Conservation (phyloP, 2,329 filamentous ascomycete genomes). For the Rutstroemia sp. region DNA sequence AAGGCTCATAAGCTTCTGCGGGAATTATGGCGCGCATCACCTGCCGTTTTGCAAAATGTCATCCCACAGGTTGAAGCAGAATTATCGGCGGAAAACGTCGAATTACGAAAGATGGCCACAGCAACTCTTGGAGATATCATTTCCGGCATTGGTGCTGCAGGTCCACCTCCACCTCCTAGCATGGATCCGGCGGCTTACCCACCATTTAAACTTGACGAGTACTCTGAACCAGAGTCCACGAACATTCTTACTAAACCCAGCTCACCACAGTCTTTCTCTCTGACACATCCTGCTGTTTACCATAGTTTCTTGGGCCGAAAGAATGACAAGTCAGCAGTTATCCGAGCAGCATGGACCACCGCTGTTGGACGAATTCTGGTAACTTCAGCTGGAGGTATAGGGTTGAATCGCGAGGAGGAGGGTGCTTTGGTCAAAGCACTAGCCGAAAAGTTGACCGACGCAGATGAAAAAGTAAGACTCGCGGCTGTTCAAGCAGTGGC, state of each 20-base stretch:
- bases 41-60: constrained; percentile 83
- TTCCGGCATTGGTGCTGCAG: constrained; percentile 85
- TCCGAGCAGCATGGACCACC: constrained; percentile 81
- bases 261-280: constrained; percentile 82
- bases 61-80: constrained; percentile 91
- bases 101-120: constrained; percentile 79
- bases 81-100: constrained; percentile 79
- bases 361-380: constrained; percentile 77
- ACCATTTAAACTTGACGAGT: constrained; percentile 58
- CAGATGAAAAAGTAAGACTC: constrained; percentile 83
- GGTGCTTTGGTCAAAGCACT: constrained; percentile 64
- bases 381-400: constrained; percentile 88
- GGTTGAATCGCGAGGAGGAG: constrained; percentile 78
- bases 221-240: constrained; percentile 43
- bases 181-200: constrained; percentile 83
- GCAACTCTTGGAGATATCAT: constrained; percentile 95
- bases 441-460: constrained; percentile 75
- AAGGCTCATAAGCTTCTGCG: constrained; percentile 86
- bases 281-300: constrained; percentile 72
- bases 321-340: constrained; percentile 76
- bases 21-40: constrained; percentile 89
- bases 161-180: constrained; percentile 63
- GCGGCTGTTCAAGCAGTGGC: constrained; percentile 82
- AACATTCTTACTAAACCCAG: constrained; percentile 71
- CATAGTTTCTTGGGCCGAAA: constrained; percentile 76